Evolutionary conservation across 1,139 yeast genomes (phyloP), one percentile per base, ranked within the genome.

Genomic region (Magnusiomyces suaveolens): DNA sequence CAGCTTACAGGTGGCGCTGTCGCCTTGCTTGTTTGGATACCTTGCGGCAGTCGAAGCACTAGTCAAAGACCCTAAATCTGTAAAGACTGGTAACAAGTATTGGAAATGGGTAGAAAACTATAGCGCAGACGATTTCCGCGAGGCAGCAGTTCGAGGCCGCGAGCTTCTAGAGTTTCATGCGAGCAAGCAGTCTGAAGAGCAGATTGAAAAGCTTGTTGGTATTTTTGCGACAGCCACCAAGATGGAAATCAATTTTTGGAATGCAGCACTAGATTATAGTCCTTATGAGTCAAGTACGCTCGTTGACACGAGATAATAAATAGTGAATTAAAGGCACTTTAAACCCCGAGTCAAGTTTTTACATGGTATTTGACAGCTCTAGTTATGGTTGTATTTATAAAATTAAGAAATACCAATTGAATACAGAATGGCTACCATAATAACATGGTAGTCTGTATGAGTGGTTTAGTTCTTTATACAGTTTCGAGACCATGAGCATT

Each of bases 11-110:
- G 77, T 82, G 4, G 87, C 94, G 0, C 69, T 86, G 53, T 78
- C 89, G 1, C 95, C 96, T 0, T 87, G 95, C 67, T 70, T 85
- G 47, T 78, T 83, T 65, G 96, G 95, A 0, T 85, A 84, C 66
- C 77, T 78, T 43, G 77, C 79, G 55, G 83, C 86, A 0, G 80
- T 78, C 3, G 53, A 46, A 32, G 54, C 55, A 48, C 56, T 60
- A 23, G 44, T 56, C 39, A 59, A 55, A 1, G 57, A 60, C 26
- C 60, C 63, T 1, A 36, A 54, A 10, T 52, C 62, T 0, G 60
- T 59, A 20, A 38, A 51, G n/a, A 56, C 53, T 20, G 41, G 39
- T 1, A 67, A 69, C 52, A 64, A 66, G 3, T 83, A 80, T 63
- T 72, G 72, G 57, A 67, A 73, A 8, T 86, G 94, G 94, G 66